phyloP scores from a whole-genome alignment of 768 basidiomycete genomes.

The Boletus insuetus region DNA sequence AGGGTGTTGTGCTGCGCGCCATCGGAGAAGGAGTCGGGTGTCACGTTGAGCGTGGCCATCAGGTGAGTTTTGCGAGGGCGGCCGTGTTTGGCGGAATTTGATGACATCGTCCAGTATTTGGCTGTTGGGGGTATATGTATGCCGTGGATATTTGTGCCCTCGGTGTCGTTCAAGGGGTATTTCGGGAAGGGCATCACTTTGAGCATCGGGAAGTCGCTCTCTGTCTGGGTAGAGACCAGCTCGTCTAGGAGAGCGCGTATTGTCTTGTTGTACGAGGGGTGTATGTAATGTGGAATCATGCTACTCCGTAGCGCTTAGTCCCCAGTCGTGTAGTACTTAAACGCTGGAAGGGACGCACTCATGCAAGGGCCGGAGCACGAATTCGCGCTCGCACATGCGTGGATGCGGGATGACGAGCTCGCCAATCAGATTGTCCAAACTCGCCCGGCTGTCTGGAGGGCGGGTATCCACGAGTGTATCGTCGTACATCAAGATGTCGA shows the following conservation, averaged over 20 bases:
- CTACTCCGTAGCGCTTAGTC: slow-evolving; percentile 37
- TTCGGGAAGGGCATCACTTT: slow-evolving; percentile 76
- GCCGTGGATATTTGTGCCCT: slow-evolving; percentile 1
- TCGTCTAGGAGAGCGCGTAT: slow-evolving; percentile 46
- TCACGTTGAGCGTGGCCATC: slow-evolving; percentile 73
- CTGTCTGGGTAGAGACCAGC: slow-evolving; percentile 32
- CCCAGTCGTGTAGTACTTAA: not conserved
- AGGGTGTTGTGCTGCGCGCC: slow-evolving; percentile 35
- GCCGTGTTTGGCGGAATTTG: slow-evolving; percentile 8
- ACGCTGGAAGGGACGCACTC: slow-evolving; percentile 53
- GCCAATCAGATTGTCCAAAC: slow-evolving; percentile 56
- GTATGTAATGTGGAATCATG: slow-evolving; percentile 72
- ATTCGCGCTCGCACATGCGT: slow-evolving; percentile 79
- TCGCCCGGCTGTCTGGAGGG: slow-evolving; percentile 39
- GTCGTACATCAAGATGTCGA: slow-evolving; percentile 84
- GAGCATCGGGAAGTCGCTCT: slow-evolving; percentile 48
- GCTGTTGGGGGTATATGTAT: slow-evolving; percentile 20
- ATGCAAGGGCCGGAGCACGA: slow-evolving; percentile 81
- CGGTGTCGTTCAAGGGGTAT: slow-evolving; percentile 37
- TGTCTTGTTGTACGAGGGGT: slow-evolving; percentile 54
- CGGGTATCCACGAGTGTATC: slow-evolving; percentile 57
- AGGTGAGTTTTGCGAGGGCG: slow-evolving; percentile 51
- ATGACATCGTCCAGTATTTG: slow-evolving; percentile 26
- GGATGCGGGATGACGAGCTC: slow-evolving; percentile 87
- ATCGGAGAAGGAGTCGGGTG: not conserved